Conservation (phyloP, 2,329 filamentous ascomycete genomes). For the Ophiostoma ulmi region DNA sequence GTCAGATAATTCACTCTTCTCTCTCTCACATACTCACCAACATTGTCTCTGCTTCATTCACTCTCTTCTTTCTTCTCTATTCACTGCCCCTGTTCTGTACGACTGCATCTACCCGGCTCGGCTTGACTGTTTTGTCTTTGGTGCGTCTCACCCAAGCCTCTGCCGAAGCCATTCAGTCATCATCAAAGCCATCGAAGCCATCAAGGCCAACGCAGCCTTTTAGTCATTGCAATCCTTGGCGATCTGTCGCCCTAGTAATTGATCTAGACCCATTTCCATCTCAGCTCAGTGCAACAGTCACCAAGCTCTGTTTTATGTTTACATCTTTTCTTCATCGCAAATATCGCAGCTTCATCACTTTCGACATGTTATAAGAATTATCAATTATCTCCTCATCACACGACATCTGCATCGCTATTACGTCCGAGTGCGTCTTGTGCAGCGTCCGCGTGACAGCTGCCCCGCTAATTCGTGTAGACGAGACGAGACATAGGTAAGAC, state of each 20-base stretch:
- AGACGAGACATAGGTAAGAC: neutral
- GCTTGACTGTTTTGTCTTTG: neutral
- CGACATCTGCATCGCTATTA: neutral
- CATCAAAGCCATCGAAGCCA: too few species aligned
- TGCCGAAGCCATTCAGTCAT: neutral
- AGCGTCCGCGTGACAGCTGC: neutral
- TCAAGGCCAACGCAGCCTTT: too few species aligned
- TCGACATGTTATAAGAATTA: too few species aligned
- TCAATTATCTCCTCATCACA: neutral
- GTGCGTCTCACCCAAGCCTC: neutral
- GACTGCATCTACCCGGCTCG: neutral
- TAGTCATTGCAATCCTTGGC: too few species aligned
- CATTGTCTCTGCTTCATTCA: neutral
- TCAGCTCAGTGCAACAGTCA: too few species aligned
- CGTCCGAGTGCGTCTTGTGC: conserved; percentile 1
- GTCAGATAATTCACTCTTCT: too few species aligned
- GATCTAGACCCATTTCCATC: neutral
- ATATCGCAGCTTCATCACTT: neutral
- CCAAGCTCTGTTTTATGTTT: neutral
- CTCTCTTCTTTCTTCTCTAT: neutral
- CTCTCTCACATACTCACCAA: too few species aligned
- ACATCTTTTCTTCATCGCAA: too few species aligned
- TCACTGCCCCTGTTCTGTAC: neutral
- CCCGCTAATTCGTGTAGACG: neutral
- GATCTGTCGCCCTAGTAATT: too few species aligned